Percentiles rank a stretch among this genome's conserved stretches.
Conservation (phyloP, 225 moss, liverwort and hornwort genomes). For the Physcomitrium patens region DNA sequence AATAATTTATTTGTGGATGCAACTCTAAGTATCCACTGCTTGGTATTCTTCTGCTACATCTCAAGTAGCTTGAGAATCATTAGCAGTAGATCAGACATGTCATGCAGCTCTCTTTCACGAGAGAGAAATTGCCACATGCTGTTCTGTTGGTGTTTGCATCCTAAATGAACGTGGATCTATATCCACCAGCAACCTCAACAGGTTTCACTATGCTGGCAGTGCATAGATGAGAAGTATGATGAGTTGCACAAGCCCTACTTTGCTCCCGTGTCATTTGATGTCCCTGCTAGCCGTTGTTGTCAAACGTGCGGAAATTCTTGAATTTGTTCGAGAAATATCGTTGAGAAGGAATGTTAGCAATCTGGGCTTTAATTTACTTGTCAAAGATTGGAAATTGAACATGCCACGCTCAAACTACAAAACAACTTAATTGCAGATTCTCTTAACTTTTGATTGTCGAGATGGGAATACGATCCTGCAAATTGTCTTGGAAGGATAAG, state of each 20-base stretch:
- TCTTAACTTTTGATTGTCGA: too few species aligned
- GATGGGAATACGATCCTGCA: too few species aligned
- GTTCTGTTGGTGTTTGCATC: constrained; percentile 42
- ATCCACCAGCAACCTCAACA: constrained; percentile 59
- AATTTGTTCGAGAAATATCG: too few species aligned
- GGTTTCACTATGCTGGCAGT: constrained; percentile 46
- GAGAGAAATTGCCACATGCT: constrained; percentile 54
- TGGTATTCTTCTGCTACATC: constrained; percentile 59
- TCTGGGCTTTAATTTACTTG: too few species aligned
- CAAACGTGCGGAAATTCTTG: too few species aligned
- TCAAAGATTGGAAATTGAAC: too few species aligned
- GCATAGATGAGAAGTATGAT: constrained; percentile 40
- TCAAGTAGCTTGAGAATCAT: constrained; percentile 56
- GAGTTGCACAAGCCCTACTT: constrained; percentile 10
- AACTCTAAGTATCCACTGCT: constrained; percentile 33
- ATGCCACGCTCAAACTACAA: too few species aligned
- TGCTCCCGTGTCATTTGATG: too few species aligned
- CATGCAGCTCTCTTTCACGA: constrained; percentile 55
- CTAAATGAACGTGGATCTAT: constrained; percentile 47
- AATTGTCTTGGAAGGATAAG: too few species aligned
- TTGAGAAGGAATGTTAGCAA: too few species aligned
- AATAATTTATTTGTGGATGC: constrained; percentile 26
- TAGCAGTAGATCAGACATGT: constrained; percentile 45
- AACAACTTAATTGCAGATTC: too few species aligned
- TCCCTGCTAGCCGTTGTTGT: too few species aligned